phyloP scores from a whole-genome alignment of 1,284 basidiomycete genomes.

The Trametes polyzona region DNA sequence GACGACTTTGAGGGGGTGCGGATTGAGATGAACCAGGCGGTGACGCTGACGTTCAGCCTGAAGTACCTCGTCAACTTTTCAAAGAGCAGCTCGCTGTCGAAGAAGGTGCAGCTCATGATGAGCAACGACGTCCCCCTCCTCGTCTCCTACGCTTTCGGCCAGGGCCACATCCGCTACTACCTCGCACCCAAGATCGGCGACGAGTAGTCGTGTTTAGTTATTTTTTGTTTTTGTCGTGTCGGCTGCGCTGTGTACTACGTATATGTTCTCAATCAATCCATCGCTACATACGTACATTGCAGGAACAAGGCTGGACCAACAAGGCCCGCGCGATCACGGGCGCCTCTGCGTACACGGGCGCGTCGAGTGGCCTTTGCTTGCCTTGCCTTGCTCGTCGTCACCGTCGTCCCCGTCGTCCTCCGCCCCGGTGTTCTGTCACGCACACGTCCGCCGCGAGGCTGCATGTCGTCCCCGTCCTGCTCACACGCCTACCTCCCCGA shows the following conservation, averaged over 20 bases:
- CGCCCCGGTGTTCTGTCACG: too few relatives aligned
- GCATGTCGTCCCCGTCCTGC: not conserved
- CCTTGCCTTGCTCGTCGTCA: not conserved
- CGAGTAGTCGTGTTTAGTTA: constrained; percentile 47
- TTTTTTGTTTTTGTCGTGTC: constrained; percentile 13
- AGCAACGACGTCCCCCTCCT: constrained; percentile 91
- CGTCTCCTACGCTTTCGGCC: constrained; percentile 85
- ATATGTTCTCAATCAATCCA: not conserved
- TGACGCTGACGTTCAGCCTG: constrained; percentile 93
- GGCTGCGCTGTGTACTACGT: constrained; percentile 15
- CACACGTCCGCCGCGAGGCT: not conserved
- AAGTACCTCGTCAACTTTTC: constrained; percentile 99
- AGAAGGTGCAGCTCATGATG: constrained; percentile 82
- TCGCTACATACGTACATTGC: too few relatives aligned
- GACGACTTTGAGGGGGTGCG: constrained; percentile 57
- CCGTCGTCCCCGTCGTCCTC: not conserved
- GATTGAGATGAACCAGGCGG: constrained; percentile 90
- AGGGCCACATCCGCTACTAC: constrained; percentile 86
- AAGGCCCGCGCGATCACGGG: not conserved
- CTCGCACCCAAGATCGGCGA: constrained; percentile 90
- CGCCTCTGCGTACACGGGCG: not conserved
- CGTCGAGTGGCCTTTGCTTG: not conserved
- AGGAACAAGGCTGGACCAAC: not conserved
- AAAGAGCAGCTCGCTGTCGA: constrained; percentile 84
- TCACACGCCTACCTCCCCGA: not conserved